These are phyloP conservation scores for Flaveria ramosissima DNA, from an alignment of 129 eudicot species.

Conservation along the genomic window DNA sequence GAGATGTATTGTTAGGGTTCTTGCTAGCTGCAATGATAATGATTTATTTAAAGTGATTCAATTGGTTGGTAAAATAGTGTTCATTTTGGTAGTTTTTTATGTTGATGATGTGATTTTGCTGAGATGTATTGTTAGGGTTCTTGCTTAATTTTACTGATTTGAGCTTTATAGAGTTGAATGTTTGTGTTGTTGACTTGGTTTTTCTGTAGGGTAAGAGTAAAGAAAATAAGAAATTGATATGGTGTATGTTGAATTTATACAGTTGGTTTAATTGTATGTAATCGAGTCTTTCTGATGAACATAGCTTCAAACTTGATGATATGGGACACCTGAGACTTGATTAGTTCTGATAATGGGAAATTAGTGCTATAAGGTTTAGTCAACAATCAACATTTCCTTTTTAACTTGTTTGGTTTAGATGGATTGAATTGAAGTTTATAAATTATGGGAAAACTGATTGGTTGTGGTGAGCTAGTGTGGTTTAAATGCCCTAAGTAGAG, in stretches of 20 bases:
- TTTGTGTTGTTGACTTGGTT: no score
- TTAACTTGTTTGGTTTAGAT: conserved; percentile 20
- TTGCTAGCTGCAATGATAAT: conserved; percentile 1
- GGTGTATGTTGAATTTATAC: background rate
- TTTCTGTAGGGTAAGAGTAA: no score
- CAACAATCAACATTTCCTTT: conserved; percentile 5
- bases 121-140: conserved; percentile 8
- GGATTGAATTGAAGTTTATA: background rate
- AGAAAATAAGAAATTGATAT: background rate
- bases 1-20: conserved; percentile 16
- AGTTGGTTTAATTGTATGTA: conserved; percentile 1
- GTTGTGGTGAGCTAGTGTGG: background rate
- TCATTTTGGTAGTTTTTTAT: background rate
- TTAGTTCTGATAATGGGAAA: background rate
- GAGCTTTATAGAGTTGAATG: conserved; percentile 5
- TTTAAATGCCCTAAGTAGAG: background rate
- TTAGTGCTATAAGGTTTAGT: background rate
- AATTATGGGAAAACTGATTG: background rate
- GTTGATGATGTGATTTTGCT: background rate
- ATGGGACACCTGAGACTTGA: background rate
- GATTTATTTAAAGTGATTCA: conserved; percentile 34
- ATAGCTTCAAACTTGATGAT: conserved; percentile 1
- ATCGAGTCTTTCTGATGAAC: conserved; percentile 10
- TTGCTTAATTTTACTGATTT: conserved; percentile 14
- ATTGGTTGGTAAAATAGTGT: conserved; percentile 40